These are phyloP conservation scores for Nicotiana obtusifolia DNA, from an alignment of 257 asterid species.

Conservation along the genomic window DNA sequence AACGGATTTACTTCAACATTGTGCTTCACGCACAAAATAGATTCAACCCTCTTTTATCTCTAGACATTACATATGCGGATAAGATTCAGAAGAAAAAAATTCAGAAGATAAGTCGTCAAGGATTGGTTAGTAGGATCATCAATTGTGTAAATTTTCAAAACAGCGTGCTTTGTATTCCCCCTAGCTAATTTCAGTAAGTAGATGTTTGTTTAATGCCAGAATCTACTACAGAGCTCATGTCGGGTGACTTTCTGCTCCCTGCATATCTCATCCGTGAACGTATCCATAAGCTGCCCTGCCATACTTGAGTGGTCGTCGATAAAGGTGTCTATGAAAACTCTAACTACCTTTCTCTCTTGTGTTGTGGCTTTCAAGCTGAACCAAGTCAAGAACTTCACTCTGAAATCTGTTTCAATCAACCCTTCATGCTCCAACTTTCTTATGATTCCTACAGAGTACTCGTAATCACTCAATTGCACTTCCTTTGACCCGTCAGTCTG, in stretches of 20 bases:
- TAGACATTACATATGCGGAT: not conserved
- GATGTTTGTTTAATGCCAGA: conserved; percentile 54
- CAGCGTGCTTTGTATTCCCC: not conserved
- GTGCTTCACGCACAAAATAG: not conserved
- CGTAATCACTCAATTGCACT: conserved; percentile 31
- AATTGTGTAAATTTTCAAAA: not conserved
- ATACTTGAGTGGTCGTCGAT: conserved; percentile 58
- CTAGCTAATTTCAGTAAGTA: not conserved
- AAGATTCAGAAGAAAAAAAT: not conserved
- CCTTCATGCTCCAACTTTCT: conserved; percentile 72
- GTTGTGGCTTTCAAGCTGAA: conserved; percentile 66
- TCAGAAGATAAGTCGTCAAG: not conserved
- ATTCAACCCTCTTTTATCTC: not conserved
- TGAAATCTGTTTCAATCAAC: conserved; percentile 46
- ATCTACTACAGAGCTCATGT: conserved; percentile 60
- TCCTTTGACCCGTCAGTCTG: conserved; percentile 25
- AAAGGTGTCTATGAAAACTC: conserved; percentile 60
- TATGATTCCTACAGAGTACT: conserved; percentile 66
- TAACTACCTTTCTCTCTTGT: conserved; percentile 55
- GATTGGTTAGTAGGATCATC: conserved; percentile 4
- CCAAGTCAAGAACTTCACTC: conserved; percentile 82
- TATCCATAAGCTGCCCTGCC: conserved; percentile 64
- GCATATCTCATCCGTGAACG: conserved; percentile 52
- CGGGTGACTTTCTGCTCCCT: conserved; percentile 39
- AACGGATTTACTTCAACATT: not conserved